Base-by-base conservation (phyloP, 495 filamentous ascomycete genomes). In the Cairneyella variabilis region DNA sequence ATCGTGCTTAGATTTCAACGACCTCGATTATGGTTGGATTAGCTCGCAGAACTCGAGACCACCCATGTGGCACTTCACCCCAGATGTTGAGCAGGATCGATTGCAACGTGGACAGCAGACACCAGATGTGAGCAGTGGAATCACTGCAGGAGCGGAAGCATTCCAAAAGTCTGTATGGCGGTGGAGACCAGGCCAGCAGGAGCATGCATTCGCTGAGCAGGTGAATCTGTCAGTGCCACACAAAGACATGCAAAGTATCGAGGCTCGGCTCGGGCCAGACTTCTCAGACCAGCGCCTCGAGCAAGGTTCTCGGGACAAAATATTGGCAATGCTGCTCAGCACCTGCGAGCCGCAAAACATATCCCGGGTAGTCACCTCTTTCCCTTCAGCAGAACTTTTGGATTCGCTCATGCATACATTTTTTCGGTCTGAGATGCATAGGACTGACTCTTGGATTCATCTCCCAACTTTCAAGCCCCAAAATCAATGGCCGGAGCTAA, bases 331-430 rank as follows among this genome's bases (percentile, higher is more conserved):
- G 51, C 74, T 84, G 20, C 61, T 85, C 2, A 71, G 73, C 55
- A 76, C 71, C 0, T 76, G 72, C 58, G 71, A 75, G 25, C 66
- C 72, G 41, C 62, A 63, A 50, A 77, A 68, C 39, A 48, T 75
- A 47, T 65, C 63, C 11, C 69, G 72, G 2, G 76, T 82, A 5
- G 74, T 82, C 25, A 76, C 76, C 28, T 79, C 79, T 0, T 85
- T 86, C 56, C 83, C 83, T 0, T 77, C 78, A 3, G 72, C 73
- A 1, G 78, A 82, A 34, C 58, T 82, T 3, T 66, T 85, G 39
- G 79, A 85, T 56, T 76, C 70, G 11, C 67, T 84, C 47, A 77
- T 84, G n/a, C 82, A 85, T 48, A 73, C 76, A 43, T 85, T 79
- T 32, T 70, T 86, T 11, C 73, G 74, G 3, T 68, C 72, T 0